Conservation (phyloP, 176 grass and related monocot genomes). For the Alloteropsis semialata region DNA sequence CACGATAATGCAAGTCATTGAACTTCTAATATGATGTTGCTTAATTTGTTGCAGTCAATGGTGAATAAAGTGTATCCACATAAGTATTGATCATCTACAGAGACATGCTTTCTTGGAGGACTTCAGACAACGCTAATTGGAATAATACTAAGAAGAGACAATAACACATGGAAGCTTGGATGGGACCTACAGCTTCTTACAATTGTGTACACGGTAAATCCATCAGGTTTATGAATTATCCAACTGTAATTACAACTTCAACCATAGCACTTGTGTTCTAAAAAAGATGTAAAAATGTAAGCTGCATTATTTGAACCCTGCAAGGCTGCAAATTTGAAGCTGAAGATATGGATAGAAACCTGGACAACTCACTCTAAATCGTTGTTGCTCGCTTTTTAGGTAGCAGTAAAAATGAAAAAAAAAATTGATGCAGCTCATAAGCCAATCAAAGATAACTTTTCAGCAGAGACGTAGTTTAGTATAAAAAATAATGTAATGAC, state of each 20-base stretch:
- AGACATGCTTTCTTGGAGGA: constrained; percentile 40
- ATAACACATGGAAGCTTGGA: constrained; percentile 38
- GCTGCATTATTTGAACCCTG: neutral
- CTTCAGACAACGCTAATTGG: constrained; percentile 40
- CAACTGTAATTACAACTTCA: neutral
- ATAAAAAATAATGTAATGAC: neutral
- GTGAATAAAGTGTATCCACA: constrained; percentile 53
- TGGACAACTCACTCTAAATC: too few species aligned
- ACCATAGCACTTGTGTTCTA: neutral
- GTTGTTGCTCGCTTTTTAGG: neutral
- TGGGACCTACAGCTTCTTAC: constrained; percentile 47
- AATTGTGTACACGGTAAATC: constrained; percentile 44
- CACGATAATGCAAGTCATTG: neutral
- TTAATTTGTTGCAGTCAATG: constrained; percentile 27
- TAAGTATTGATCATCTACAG: constrained; percentile 48
- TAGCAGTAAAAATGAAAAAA: too few species aligned
- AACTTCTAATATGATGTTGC: neutral
- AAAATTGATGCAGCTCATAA: too few species aligned
- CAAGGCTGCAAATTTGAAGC: neutral
- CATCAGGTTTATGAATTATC: neutral
- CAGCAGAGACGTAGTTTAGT: neutral
- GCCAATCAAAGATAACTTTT: too few species aligned
- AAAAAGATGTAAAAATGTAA: neutral
- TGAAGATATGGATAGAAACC: neutral
- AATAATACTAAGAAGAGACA: constrained; percentile 45